Evolutionary conservation across 139 green algal genomes (phyloP), one percentile per base, ranked within the genome.

Genomic region (Tetradesmus lagerheimii): DNA sequence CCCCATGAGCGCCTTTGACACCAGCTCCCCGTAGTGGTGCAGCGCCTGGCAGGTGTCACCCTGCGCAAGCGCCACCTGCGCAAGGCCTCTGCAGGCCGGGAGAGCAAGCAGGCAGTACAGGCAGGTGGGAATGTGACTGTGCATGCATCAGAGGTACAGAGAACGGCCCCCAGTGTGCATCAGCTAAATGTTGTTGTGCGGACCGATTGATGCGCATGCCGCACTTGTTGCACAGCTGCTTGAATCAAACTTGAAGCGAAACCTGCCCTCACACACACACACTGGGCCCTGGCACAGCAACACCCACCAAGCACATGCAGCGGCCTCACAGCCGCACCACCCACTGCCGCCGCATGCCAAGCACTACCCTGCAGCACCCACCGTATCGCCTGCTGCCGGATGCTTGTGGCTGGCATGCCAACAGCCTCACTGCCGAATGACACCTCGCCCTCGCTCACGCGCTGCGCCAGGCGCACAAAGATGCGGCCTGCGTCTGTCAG

Each of bases 1-100:
- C 27, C 95, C 93, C 57, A 93, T 91, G 23, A 95, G 75, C 35
- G 66, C 92, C 25, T 91, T 90, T 34, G 95, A 95, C 84, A 98
- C 94, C 62, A 97, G 95, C 80, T 93, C 93, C 78, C 97, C 96
- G 74, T 97, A 97, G 85, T 95, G 93, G n/a, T 93, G 90, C 76
- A 93, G 92, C 37, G 94, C 93, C 31, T 57, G 71, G 1, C 41
- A 9, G 27, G 74, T 47, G 89, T 97, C 92, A n/a, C 95, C 95
- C n/a, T 92, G 91, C 50, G 90, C 94, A 78, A 96, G 82, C 31
- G 91, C 89, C n/a, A 91, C 91, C 80, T 95, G 94, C 31, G 93
- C 95, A 87, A 89, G 78, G 47, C 67, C 88, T 43, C 90, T 91
- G 89, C 45, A 20, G 20, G 1, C 38, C 45, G 35, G 23, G 43